Percentiles rank a stretch among this genome's conserved stretches.
These are phyloP conservation scores for Boletus smithii DNA, from an alignment of 1,284 basidiomycete genomes.

Conservation along the genomic window DNA sequence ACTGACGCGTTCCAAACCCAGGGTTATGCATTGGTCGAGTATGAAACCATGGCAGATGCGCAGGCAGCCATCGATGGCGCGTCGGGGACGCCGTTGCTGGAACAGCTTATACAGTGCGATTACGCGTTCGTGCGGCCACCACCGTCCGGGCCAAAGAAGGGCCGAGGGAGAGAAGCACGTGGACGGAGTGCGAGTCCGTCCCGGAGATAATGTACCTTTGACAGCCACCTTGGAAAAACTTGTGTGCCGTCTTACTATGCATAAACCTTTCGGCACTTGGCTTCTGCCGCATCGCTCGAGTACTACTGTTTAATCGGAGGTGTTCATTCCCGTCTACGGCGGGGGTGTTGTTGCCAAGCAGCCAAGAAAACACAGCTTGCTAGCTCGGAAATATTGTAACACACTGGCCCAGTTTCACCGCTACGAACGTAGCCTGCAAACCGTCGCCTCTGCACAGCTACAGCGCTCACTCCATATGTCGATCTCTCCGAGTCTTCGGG, in stretches of 20 bases:
- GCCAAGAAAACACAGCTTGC: constrained; percentile 3
- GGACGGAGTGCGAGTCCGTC: constrained; percentile 79
- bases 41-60: constrained; percentile 90
- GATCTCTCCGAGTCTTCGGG: constrained; percentile 2
- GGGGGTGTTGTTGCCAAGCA: constrained; percentile 12
- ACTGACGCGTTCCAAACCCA: constrained; percentile 33
- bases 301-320: neutral
- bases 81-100: constrained; percentile 79
- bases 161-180: constrained; percentile 59
- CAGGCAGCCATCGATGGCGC: constrained; percentile 90
- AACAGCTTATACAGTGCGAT: constrained; percentile 88
- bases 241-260: no score
- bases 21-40: constrained; percentile 97
- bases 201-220: constrained; percentile 28
- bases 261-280: no score
- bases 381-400: neutral
- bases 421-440: neutral
- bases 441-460: neutral
- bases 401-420: neutral
- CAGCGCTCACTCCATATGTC: neutral
- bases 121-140: constrained; percentile 95
- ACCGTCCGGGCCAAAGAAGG: constrained; percentile 72
- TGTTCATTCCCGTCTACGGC: constrained; percentile 14
- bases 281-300: no score
- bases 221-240: constrained; percentile 2